Base-by-base conservation (phyloP, 83 land plant species). In the Picea abies region DNA sequence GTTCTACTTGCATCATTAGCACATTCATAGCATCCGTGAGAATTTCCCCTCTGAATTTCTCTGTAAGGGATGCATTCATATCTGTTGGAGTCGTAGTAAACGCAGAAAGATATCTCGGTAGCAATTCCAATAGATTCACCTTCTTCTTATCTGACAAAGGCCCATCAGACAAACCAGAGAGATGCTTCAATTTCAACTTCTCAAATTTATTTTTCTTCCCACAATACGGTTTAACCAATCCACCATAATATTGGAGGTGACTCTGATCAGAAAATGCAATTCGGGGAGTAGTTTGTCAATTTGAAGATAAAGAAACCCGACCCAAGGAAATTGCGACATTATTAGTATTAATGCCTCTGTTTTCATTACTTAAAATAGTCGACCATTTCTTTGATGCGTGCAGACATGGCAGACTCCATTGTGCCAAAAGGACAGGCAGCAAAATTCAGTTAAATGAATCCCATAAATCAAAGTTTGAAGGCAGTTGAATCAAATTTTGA, bases 81-180 rank as follows among this genome's bases (percentile, higher is more conserved):
- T 44, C 70, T 20, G 76, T 77, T 0, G 63, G 26, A 68, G 76
- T 68, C 10, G 56, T 19, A 82, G 81, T 75, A 56, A 84, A 76
- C 22, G 62, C 58, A 6, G 86, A 37, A 82, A 88, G 80, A 77
- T 90, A 84, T 58, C 83, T 86, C 3, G 84, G 56, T 73, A 91
- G 65, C 60, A 81, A 86, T 71, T 89, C 83, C 19, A 89, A 11
- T 80, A 91, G 64, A 60, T 87, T 89, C 85, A 69, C 39, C 79
- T 78, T 66, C 7, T 26, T 66, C 41, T 63, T 63, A 1, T 72
- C 76, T 37, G 76, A 41, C 16, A 72, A 41, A 2, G 49, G 15
- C 1, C 37, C 63, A 22, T 58, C 80, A 26, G 22, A 14, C 15
- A 56, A 9, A 25, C 3, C 12, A 6, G 17, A 5, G 0, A 82